Evolutionary conservation across 2,329 filamentous ascomycete genomes (phyloP), one percentile per base, ranked within the genome.

Genomic region (Polychaeton citri): DNA sequence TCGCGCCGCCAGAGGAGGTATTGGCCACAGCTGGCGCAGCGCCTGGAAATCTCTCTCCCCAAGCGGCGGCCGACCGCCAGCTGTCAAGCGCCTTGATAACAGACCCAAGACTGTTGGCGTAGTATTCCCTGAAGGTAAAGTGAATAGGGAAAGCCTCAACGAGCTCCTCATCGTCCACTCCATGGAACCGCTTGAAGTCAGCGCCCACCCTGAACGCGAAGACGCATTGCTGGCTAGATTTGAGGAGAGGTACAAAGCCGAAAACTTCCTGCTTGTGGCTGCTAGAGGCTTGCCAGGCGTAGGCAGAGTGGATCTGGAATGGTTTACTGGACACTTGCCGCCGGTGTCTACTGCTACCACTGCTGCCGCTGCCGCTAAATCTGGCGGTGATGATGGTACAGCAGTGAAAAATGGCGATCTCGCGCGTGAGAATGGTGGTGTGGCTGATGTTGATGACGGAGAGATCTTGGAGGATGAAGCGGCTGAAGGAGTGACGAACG

Each of bases 11-110:
- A 55, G 64, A 33, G 65, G 63, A 6, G 59, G 64, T 10, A 43
- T 66, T 33, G 66, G 68, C 19, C 46, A 32, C 6, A 60, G 63
- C 32, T 66, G 66, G 3, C 61, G 61, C 19, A 62, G 61, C 5
- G 80, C 43, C 12, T 46, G 42, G 21, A 47, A 46, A 15, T 39
- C 59, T 21, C 55, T 59, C 13, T 63, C 63, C 18, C 65, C 78
- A 45, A 10, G 5, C 24, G 15, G 12, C 12, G 15, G 12, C 15
- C 12, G 24, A 28, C 24, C 12, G 15, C 24, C 24, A 7, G 65
- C 64, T 37, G 69, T 73, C 12, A 64, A 68, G 46, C 78, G 79
- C 13, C 65, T 90, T 16, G 83, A 90, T 50, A 86, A 87, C 53
- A 68, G 83, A 31, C 78, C 83, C 0, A 80, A 72, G 53, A 76